Percentiles rank a stretch among this genome's conserved stretches.
Conservation (phyloP, 2,329 filamentous ascomycete species). For the Colletotrichum sp. region DNA sequence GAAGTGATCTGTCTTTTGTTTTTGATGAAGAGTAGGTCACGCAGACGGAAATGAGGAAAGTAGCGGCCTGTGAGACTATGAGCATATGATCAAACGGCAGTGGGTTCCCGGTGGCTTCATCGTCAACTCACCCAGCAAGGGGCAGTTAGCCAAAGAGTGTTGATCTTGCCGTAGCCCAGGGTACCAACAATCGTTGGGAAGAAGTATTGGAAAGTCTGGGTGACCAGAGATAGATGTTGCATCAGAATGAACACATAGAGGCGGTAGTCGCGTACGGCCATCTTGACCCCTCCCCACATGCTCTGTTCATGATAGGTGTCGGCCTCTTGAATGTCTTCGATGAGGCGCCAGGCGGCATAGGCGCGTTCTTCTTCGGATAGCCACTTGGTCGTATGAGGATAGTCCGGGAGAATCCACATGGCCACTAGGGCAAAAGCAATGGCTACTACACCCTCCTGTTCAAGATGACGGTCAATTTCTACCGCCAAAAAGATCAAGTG, state of each 20-base stretch:
- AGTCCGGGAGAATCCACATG: slow-evolving; percentile 51
- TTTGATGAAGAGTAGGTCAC: slow-evolving; percentile 60
- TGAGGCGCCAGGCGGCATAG: slow-evolving; percentile 56
- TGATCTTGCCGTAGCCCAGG: slow-evolving; percentile 58
- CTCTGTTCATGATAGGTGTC: slow-evolving; percentile 42
- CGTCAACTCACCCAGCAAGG: slow-evolving; percentile 53
- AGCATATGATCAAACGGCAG: not conserved
- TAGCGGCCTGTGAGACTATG: slow-evolving; percentile 40
- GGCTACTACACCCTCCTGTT: slow-evolving; percentile 42
- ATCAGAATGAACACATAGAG: slow-evolving; percentile 59
- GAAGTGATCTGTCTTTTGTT: slow-evolving; percentile 58
- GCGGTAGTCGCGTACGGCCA: slow-evolving; percentile 52
- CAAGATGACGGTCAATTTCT: not conserved
- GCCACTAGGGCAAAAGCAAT: slow-evolving; percentile 38
- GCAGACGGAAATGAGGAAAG: slow-evolving; percentile 55
- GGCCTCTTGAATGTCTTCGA: slow-evolving; percentile 51
- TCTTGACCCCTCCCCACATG: slow-evolving; percentile 48
- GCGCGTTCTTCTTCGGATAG: slow-evolving; percentile 53
- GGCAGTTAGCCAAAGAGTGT: slow-evolving; percentile 61
- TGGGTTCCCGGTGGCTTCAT: not conserved
- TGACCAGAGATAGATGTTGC: slow-evolving; percentile 55
- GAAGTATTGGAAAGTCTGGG: slow-evolving; percentile 67
- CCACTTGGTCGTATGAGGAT: slow-evolving; percentile 58
- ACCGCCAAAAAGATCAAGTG: not conserved
- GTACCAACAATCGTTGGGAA: slow-evolving; percentile 68